These are phyloP conservation scores for Candida loeiensis DNA, from an alignment of 805 yeast species.

Conservation along the genomic window DNA sequence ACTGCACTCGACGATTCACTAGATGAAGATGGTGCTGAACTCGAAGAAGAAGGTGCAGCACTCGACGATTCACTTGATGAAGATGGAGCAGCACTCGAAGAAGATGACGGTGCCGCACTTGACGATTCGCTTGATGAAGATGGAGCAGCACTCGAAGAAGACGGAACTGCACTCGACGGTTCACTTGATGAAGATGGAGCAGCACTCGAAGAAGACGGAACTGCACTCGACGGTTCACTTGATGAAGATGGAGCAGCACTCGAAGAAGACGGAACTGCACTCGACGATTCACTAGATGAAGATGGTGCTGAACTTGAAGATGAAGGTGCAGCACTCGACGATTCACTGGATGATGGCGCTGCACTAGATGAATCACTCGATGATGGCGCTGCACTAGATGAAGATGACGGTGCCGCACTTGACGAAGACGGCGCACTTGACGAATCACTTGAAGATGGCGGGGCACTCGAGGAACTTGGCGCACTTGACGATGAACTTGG, in stretches of 20 bases:
- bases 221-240: background rate
- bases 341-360: background rate
- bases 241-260: background rate
- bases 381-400: slow-evolving; percentile 1
- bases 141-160: background rate
- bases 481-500: background rate
- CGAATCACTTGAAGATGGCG: background rate
- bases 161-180: background rate
- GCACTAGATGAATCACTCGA: background rate
- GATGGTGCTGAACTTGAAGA: background rate
- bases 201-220: background rate
- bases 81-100: background rate
- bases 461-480: background rate
- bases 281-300: background rate
- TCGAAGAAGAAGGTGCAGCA: background rate
- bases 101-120: background rate
- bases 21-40: background rate
- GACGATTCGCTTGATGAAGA: background rate
- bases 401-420: background rate
- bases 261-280: background rate
- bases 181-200: background rate
- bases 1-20: background rate
- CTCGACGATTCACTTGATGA: background rate
- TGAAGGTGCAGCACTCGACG: background rate
- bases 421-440: background rate